Percentiles rank a stretch among this genome's conserved stretches.
These are phyloP conservation scores for Thermothielavioides terrestris DNA, from an alignment of 495 filamentous ascomycete species.

Conservation along the genomic window DNA sequence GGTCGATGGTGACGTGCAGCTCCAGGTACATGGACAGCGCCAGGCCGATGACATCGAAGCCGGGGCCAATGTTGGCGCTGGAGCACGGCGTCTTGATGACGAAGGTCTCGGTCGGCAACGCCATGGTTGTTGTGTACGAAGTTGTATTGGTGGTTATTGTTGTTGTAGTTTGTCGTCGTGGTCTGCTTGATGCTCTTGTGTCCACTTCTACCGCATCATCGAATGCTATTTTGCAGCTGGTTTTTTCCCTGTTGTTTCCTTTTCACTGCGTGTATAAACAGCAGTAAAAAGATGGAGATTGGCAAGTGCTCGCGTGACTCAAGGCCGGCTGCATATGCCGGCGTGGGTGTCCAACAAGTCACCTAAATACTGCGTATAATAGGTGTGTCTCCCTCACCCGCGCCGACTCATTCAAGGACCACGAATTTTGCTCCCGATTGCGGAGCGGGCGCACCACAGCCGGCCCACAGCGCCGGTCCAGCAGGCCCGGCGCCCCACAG, in stretches of 20 bases:
- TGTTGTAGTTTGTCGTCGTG: background rate
- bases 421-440: constrained; percentile 10
- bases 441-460: constrained; percentile 6
- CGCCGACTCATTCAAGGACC: too few relatives aligned
- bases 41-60: constrained; percentile 95
- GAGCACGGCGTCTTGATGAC: constrained; percentile 70
- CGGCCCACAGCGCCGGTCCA: constrained; percentile 1
- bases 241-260: too few relatives aligned
- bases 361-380: too few relatives aligned
- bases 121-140: constrained; percentile 5
- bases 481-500: constrained; percentile 7
- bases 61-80: constrained; percentile 90
- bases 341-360: too few relatives aligned
- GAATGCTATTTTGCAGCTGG: too few relatives aligned
- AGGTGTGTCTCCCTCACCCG: too few relatives aligned
- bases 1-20: constrained; percentile 63
- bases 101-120: constrained; percentile 43
- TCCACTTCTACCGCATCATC: background rate
- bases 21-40: constrained; percentile 87
- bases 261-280: too few relatives aligned
- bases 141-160: background rate
- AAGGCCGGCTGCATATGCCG: too few relatives aligned
- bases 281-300: too few relatives aligned
- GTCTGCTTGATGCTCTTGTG: background rate
- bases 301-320: too few relatives aligned